Evolutionary conservation across 805 yeast genomes (phyloP).

Genomic region (Ogataea ramenticola): DNA sequence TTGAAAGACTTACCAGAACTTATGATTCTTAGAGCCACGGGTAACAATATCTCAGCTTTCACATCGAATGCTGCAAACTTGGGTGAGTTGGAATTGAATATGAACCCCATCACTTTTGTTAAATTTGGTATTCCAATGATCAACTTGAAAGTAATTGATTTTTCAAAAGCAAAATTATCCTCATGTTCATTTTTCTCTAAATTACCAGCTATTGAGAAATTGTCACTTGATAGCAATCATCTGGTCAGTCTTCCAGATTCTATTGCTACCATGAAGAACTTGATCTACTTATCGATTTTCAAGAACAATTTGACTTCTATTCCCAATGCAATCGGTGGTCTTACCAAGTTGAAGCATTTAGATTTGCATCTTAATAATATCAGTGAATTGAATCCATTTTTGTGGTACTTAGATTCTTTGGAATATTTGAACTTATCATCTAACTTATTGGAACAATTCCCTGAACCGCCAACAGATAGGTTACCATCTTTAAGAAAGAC

Average conservation of each 20-base stretch:
- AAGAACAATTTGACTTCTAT: constrained; percentile 68
- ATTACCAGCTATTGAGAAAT: constrained; percentile 60
- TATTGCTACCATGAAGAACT: constrained; percentile 48
- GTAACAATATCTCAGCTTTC: constrained; percentile 68
- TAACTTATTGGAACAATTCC: constrained; percentile 55
- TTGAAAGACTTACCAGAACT: constrained; percentile 52
- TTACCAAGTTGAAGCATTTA: constrained; percentile 53
- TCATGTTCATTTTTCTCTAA: constrained; percentile 60
- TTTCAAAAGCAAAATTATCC: constrained; percentile 78
- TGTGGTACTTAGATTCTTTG: constrained; percentile 57
- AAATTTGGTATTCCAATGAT: constrained; percentile 45
- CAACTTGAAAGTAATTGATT: constrained; percentile 61
- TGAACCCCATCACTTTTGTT: constrained; percentile 77
- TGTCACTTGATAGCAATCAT: constrained; percentile 77
- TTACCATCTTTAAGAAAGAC: neutral
- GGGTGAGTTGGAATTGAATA: constrained; percentile 64
- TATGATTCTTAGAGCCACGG: constrained; percentile 67
- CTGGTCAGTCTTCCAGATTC: constrained; percentile 68
- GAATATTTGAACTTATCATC: constrained; percentile 64
- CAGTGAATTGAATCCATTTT: constrained; percentile 55
- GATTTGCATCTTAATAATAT: constrained; percentile 85
- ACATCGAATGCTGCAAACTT: constrained; percentile 55
- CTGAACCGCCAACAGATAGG: constrained; percentile 33
- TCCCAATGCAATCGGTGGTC: constrained; percentile 58
- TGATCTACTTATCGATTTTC: constrained; percentile 62